Evolutionary conservation across 2,329 filamentous ascomycete species (phyloP).

Genomic region (Venturia carpophila): DNA sequence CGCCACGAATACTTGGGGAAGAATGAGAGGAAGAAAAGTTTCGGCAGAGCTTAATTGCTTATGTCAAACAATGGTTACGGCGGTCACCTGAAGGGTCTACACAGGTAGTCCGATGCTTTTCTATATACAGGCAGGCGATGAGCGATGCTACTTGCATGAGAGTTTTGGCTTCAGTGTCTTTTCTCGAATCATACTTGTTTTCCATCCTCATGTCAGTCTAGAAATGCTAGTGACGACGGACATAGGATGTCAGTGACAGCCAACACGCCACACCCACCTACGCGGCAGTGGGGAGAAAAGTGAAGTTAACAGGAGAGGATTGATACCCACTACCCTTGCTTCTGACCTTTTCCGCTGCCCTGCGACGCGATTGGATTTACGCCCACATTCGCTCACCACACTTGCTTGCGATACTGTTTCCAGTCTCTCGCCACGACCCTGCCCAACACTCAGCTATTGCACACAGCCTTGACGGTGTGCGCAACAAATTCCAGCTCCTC

Average conservation of each 20-base stretch:
- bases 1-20: neutral
- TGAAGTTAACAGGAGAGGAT: neutral
- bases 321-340: neutral
- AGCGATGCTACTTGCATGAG: conserved; percentile 12
- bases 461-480: neutral
- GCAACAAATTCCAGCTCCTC: neutral
- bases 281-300: neutral
- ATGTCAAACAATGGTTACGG: conserved; percentile 10
- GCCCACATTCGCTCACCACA: conserved; percentile 5
- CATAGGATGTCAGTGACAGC: neutral
- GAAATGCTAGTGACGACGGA: conserved; percentile 8
- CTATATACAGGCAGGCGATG: conserved; percentile 7
- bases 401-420: neutral
- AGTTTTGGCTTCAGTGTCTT: conserved; percentile 10
- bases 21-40: conserved; percentile 14
- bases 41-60: conserved; percentile 5
- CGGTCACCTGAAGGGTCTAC: conserved; percentile 11
- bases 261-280: neutral
- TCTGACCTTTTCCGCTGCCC: neutral
- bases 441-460: neutral
- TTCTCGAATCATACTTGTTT: conserved; percentile 13
- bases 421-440: neutral
- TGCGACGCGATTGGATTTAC: neutral
- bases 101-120: conserved; percentile 11
- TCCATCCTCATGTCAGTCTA: conserved; percentile 10